Evolutionary conservation across 2,329 filamentous ascomycete genomes (phyloP).

Genomic region (Colletotrichum navitas): DNA sequence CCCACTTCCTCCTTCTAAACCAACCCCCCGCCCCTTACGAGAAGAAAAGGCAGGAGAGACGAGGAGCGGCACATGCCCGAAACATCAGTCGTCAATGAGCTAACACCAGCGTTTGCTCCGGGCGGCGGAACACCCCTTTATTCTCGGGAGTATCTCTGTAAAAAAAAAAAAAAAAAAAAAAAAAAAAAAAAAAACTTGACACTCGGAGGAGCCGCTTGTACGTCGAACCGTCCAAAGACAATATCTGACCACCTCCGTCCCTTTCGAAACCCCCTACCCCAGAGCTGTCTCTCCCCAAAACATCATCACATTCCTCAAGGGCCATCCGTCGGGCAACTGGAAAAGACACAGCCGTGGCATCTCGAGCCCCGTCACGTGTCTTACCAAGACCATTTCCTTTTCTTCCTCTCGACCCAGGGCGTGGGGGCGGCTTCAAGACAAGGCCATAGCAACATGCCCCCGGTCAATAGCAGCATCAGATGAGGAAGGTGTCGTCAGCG

Average conservation of each 20-base stretch:
- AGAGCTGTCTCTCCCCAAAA: neutral
- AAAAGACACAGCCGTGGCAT: no score
- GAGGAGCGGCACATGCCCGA: neutral
- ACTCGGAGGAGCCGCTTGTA: neutral
- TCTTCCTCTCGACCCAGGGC: neutral
- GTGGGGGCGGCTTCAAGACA: neutral
- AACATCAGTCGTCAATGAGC: neutral
- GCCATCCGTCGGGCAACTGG: neutral
- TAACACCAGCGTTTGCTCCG: neutral
- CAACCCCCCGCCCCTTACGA: neutral
- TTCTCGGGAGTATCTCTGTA: neutral
- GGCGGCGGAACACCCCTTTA: neutral
- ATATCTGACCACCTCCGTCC: neutral
- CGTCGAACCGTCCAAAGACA: neutral
- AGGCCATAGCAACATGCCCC: neutral
- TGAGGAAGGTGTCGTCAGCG: neutral
- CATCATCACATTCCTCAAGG: neutral
- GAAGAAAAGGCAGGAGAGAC: neutral
- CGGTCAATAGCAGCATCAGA: neutral
- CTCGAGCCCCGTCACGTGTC: neutral
- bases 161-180: no score
- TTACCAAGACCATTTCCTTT: neutral
- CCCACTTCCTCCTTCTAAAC: neutral
- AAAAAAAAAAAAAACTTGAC: no score
- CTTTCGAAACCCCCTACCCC: no score